These are phyloP conservation scores for Anaeromyces robustus DNA, from an alignment of 192 early-diverging fungal species.

Conservation along the genomic window DNA sequence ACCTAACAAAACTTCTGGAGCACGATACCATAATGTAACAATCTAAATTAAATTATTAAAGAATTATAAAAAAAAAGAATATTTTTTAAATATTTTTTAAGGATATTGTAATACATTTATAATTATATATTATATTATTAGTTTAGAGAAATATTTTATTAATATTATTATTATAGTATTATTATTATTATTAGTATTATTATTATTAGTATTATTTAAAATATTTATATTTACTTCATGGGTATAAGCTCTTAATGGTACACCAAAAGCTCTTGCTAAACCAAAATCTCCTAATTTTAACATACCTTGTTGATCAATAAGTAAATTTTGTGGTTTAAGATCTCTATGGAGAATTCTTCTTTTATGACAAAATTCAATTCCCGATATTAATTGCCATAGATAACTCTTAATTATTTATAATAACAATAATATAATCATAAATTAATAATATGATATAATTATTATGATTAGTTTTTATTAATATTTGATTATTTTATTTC, in stretches of 20 bases:
- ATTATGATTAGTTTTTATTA: too few species aligned
- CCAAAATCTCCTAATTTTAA: slow-evolving; percentile 95
- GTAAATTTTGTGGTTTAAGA: slow-evolving; percentile 94
- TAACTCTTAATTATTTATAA: slow-evolving; percentile 49
- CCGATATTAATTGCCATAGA: slow-evolving; percentile 73
- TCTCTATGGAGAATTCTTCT: slow-evolving; percentile 91
- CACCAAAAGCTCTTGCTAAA: slow-evolving; percentile 77
- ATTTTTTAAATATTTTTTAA: too few species aligned
- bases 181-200: too few species aligned
- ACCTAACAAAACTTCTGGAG: slow-evolving; percentile 91
- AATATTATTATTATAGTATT: too few species aligned
- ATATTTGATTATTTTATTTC: too few species aligned
- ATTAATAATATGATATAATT: too few species aligned
- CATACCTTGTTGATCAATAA: slow-evolving; percentile 73
- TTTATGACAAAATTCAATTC: slow-evolving; percentile 78
- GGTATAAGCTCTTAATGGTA: slow-evolving; percentile 84
- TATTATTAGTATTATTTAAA: too few species aligned
- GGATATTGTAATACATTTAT: too few species aligned
- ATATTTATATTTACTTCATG: slow-evolving; percentile 47
- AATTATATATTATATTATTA: too few species aligned
- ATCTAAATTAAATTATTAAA: slow-evolving; percentile 21
- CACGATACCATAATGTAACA: slow-evolving; percentile 86
- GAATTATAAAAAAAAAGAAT: neutral
- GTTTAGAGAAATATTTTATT: too few species aligned
- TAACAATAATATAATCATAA: neutral